These are phyloP conservation scores for Fallopia convolvulus DNA, from an alignment of 148 eudicot genomes.

Conservation along the genomic window DNA sequence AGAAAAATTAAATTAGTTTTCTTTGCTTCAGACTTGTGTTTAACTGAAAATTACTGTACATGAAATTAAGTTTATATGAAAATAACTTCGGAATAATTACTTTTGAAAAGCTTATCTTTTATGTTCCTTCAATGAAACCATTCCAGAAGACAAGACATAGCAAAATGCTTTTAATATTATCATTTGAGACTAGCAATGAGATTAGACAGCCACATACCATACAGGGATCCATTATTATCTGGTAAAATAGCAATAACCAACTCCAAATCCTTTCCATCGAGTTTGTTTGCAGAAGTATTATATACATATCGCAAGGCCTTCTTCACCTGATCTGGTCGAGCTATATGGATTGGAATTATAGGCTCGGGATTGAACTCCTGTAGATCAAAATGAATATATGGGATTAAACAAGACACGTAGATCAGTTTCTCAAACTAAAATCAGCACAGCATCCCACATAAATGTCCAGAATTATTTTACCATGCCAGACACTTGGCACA, in stretches of 20 bases:
- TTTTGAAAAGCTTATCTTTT: neutral
- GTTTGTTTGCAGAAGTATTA: slow-evolving; percentile 35
- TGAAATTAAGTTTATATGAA: neutral
- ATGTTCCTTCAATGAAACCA: neutral
- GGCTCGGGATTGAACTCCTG: slow-evolving; percentile 71
- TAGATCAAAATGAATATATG: neutral
- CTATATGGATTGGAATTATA: slow-evolving; percentile 52
- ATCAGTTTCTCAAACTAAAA: neutral
- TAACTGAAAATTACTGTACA: neutral
- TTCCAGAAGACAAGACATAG: neutral
- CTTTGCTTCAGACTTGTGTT: neutral
- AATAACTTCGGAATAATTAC: neutral
- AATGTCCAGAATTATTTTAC: slow-evolving; percentile 21
- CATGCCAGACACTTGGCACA: slow-evolving; percentile 77
- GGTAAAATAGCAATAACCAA: slow-evolving; percentile 65
- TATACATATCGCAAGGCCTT: slow-evolving; percentile 58
- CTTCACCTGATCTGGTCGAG: slow-evolving; percentile 71
- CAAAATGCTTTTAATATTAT: neutral
- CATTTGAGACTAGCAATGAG: neutral
- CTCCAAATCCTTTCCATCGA: slow-evolving; percentile 60
- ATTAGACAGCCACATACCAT: slow-evolving; percentile 35
- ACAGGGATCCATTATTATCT: slow-evolving; percentile 71
- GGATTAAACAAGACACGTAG: neutral
- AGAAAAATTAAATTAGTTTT: neutral
- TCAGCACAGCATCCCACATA: neutral